Percentiles rank a stretch among this genome's conserved stretches.
Evolutionary conservation across 2,329 filamentous ascomycete species (phyloP).

Genomic region (Xenoacremonium recifei): DNA sequence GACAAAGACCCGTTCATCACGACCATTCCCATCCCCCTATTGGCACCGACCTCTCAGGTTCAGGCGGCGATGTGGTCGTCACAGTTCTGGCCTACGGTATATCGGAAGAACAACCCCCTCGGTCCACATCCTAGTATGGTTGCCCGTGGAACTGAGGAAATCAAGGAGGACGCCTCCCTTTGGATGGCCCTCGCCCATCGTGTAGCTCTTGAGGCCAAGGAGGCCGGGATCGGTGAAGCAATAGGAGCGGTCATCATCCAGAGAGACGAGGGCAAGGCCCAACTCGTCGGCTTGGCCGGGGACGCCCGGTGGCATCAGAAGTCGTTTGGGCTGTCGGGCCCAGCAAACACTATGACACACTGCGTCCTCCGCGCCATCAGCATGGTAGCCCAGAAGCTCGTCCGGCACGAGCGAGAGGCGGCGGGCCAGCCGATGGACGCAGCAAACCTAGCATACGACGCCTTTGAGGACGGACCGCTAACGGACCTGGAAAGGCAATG

Average conservation of each 20-base stretch:
- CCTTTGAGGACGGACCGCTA: constrained; percentile 67
- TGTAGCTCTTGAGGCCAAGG: constrained; percentile 59
- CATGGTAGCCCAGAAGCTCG: constrained; percentile 72
- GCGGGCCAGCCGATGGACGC: constrained; percentile 32
- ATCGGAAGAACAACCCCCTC: constrained; percentile 83
- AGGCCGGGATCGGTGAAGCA: constrained; percentile 60
- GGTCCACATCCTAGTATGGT: constrained; percentile 79
- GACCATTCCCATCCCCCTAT: constrained; percentile 66
- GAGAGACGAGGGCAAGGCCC: constrained; percentile 48
- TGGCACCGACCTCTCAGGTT: constrained; percentile 72
- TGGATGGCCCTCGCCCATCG: constrained; percentile 69
- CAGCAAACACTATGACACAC: constrained; percentile 76
- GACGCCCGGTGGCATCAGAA: constrained; percentile 70
- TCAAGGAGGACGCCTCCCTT: constrained; percentile 59
- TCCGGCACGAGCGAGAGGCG: constrained; percentile 50
- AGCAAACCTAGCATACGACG: constrained; percentile 53
- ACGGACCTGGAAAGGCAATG: constrained; percentile 63
- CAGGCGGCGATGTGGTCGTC: constrained; percentile 74
- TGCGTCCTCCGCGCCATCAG: constrained; percentile 76
- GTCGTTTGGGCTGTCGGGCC: constrained; percentile 40
- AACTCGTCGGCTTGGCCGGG: constrained; percentile 70
- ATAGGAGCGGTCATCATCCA: constrained; percentile 77
- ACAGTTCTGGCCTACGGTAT: constrained; percentile 81
- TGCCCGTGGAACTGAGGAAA: constrained; percentile 65
- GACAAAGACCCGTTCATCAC: constrained; percentile 56